These are phyloP conservation scores for Claviceps spartinae DNA, from an alignment of 2,329 filamentous ascomycete species.

Conservation along the genomic window DNA sequence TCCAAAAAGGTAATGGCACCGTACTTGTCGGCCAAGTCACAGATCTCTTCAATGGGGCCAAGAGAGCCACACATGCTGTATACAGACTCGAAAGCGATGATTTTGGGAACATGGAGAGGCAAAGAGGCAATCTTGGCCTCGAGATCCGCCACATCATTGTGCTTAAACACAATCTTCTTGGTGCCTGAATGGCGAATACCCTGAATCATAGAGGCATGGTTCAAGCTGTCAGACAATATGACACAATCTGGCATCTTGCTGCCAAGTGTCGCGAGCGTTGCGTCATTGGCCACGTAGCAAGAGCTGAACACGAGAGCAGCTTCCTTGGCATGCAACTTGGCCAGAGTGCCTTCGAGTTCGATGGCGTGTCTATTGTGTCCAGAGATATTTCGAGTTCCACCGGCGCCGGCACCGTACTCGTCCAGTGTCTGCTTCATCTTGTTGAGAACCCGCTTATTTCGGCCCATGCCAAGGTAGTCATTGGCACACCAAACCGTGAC, in stretches of 20 bases:
- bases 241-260: constrained; percentile 95
- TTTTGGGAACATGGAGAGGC: constrained; percentile 77
- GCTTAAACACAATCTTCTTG: constrained; percentile 96
- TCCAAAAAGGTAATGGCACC: constrained; percentile 95
- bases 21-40: constrained; percentile 93
- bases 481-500: constrained; percentile 99
- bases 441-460: constrained; percentile 73
- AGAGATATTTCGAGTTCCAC: constrained; percentile 93
- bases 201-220: constrained; percentile 99
- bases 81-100: constrained; percentile 96
- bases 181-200: constrained; percentile 95
- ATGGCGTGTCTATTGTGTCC: constrained; percentile 95
- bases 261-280: constrained; percentile 88
- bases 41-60: constrained; percentile 89
- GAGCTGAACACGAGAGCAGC: constrained; percentile 89
- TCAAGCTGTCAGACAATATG: constrained; percentile 92
- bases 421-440: constrained; percentile 93
- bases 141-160: constrained; percentile 88
- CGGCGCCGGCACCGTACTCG: constrained; percentile 86
- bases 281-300: constrained; percentile 97
- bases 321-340: constrained; percentile 84
- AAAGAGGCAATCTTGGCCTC: constrained; percentile 86
- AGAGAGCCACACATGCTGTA: constrained; percentile 99
- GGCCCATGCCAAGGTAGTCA: constrained; percentile 95
- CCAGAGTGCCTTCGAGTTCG: constrained; percentile 65